Percentiles rank a stretch among this genome's conserved stretches.
Evolutionary conservation across 108 stramenopile species (phyloP).

Genomic region (Skeletonema potamos): DNA sequence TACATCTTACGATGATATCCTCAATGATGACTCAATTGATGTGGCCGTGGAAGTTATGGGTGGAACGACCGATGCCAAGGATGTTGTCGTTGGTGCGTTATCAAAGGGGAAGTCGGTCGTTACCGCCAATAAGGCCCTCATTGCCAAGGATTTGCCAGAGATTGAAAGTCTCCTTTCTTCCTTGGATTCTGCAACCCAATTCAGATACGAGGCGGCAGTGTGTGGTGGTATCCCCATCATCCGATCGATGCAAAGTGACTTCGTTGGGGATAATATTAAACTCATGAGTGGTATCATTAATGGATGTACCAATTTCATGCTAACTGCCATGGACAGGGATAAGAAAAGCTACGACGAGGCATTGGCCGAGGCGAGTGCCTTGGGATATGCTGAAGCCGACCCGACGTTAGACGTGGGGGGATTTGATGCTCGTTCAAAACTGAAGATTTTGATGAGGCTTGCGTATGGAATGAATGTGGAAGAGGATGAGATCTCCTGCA

Average conservation of each 20-base stretch:
- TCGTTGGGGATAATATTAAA: slow-evolving; percentile 87
- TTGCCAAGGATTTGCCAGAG: slow-evolving; percentile 88
- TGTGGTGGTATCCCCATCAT: slow-evolving; percentile 98
- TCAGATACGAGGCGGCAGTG: slow-evolving; percentile 95
- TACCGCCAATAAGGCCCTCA: slow-evolving; percentile 97
- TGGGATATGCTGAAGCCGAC: slow-evolving; percentile 96
- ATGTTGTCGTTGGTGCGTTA: slow-evolving; percentile 80
- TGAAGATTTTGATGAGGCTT: slow-evolving; percentile 85
- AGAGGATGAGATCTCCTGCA: slow-evolving; percentile 81
- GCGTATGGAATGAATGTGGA: slow-evolving; percentile 86
- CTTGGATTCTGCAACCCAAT: slow-evolving; percentile 54
- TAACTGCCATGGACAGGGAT: slow-evolving; percentile 94
- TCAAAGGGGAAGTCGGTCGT: slow-evolving; percentile 86
- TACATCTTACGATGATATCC: slow-evolving; percentile 78
- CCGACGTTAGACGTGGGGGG: slow-evolving; percentile 93
- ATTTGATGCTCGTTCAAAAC: slow-evolving; percentile 88
- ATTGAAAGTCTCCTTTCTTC: slow-evolving; percentile 71
- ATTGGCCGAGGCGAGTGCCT: slow-evolving; percentile 78
- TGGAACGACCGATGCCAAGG: slow-evolving; percentile 89
- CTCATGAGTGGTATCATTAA: slow-evolving; percentile 93
- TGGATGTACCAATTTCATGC: slow-evolving; percentile 98
- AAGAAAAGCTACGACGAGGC: slow-evolving; percentile 90
- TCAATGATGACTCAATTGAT: slow-evolving; percentile 86
- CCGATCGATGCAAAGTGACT: slow-evolving; percentile 91
- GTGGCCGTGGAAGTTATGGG: slow-evolving; percentile 96